Conservation (phyloP, 176 grass and related monocot species). For the Oryza glumipatula region DNA sequence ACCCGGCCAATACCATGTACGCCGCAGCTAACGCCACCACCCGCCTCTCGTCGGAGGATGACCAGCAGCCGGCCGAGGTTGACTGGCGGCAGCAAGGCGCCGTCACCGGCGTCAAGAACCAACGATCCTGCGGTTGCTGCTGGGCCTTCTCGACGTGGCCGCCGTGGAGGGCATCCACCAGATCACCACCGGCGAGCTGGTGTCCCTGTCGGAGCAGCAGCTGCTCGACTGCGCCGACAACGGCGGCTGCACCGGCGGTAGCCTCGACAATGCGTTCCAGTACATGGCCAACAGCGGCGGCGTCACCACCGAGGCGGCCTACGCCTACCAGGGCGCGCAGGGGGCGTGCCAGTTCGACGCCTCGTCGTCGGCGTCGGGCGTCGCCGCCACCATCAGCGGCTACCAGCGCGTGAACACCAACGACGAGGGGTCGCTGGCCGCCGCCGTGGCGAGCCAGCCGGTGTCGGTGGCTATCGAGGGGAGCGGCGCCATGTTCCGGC, state of each 20-base stretch:
- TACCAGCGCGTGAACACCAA: constrained; percentile 6
- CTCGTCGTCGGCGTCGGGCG: background rate
- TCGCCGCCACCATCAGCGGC: constrained; percentile 15
- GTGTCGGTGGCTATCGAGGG: background rate
- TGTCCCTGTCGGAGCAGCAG: constrained; percentile 24
- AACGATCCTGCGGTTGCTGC: constrained; percentile 23
- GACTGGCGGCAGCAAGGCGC: constrained; percentile 30
- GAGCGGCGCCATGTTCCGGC: background rate
- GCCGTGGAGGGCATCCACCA: constrained; percentile 29
- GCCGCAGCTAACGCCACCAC: background rate
- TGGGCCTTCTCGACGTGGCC: constrained; percentile 33
- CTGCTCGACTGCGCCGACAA: constrained; percentile 18
- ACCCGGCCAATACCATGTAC: background rate
- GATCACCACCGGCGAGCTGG: constrained; percentile 13
- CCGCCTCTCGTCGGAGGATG: background rate
- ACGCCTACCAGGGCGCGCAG: background rate
- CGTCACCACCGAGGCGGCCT: background rate
- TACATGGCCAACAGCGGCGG: constrained; percentile 24
- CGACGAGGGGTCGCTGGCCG: constrained; percentile 4
- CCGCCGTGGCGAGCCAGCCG: constrained; percentile 1
- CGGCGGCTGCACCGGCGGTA: background rate
- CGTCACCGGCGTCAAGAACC: constrained; percentile 27
- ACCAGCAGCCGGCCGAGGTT: background rate
- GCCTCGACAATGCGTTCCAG: background rate
- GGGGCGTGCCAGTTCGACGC: constrained; percentile 15